Conservation (phyloP, 148 eudicot species). For the Rhododendron molle region DNA sequence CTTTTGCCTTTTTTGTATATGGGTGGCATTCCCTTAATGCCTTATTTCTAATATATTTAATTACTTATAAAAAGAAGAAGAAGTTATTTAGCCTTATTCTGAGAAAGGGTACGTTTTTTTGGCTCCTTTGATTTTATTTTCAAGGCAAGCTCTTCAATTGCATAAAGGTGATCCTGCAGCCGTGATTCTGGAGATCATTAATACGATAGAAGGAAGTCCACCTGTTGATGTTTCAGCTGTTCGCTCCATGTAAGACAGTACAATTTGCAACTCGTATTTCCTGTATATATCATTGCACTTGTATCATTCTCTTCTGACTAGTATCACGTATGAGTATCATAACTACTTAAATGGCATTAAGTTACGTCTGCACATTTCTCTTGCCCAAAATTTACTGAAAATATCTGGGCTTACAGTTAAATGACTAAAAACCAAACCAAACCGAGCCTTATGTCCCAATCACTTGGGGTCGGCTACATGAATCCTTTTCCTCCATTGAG, state of each 20-base stretch:
- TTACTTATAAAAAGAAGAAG: too few species aligned
- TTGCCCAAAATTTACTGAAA: not conserved
- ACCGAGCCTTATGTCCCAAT: too few species aligned
- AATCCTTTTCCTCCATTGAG: not conserved
- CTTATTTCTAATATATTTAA: too few species aligned
- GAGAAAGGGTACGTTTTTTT: not conserved
- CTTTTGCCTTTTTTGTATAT: too few species aligned
- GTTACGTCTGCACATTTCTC: not conserved
- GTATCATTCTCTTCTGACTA: not conserved
- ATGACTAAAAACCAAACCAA: too few species aligned
- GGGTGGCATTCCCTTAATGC: too few species aligned
- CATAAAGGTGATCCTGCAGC: slow-evolving; percentile 73
- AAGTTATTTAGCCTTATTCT: not conserved
- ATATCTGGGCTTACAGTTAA: not conserved
- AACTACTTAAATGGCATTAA: not conserved
- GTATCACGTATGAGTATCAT: not conserved
- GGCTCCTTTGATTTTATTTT: slow-evolving; percentile 20
- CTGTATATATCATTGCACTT: not conserved
- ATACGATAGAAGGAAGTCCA: slow-evolving; percentile 91
- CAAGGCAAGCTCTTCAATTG: slow-evolving; percentile 96
- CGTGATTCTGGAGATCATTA: slow-evolving; percentile 71
- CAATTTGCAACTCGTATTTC: not conserved
- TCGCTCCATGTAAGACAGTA: slow-evolving; percentile 77
- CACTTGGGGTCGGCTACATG: too few species aligned
- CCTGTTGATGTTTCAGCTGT: slow-evolving; percentile 94